A percentile compares a stretch with the other conserved stretches of the same genome.
phyloP scores from a whole-genome alignment of 495 filamentous ascomycete genomes.

The Hypoxylon rickii region DNA sequence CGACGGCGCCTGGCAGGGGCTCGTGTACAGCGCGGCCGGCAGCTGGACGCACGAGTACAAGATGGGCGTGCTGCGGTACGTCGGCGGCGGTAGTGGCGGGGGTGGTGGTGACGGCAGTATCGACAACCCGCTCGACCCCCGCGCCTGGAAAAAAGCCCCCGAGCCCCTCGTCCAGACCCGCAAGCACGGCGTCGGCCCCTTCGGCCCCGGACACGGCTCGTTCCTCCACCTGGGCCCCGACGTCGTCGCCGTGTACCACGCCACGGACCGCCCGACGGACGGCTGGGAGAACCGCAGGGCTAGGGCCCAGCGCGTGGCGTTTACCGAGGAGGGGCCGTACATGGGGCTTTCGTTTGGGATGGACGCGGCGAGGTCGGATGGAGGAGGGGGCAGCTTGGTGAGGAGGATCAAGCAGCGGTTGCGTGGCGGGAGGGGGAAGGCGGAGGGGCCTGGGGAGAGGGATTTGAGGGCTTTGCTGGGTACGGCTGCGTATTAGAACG shows the following conservation, averaged over 20 bases:
- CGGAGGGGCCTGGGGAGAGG: slow-evolving; percentile 12
- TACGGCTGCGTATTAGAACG: slow-evolving; percentile 1
- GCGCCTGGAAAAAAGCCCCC: slow-evolving; percentile 35
- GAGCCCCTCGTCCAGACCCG: slow-evolving; percentile 36
- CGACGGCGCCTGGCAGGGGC: slow-evolving; percentile 34
- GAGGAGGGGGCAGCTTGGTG: slow-evolving; percentile 18
- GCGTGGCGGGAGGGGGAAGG: slow-evolving; percentile 3
- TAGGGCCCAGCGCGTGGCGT: slow-evolving; percentile 34
- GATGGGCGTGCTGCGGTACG: slow-evolving; percentile 36
- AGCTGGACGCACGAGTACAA: slow-evolving; percentile 43
- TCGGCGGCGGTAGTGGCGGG: too few relatives aligned
- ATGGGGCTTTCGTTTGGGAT: slow-evolving; percentile 33
- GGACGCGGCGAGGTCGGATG: neutral
- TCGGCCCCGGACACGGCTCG: slow-evolving; percentile 38
- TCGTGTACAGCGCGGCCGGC: slow-evolving; percentile 36
- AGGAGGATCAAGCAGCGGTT: slow-evolving; percentile 14
- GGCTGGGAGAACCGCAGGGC: slow-evolving; percentile 38
- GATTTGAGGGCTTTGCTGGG: slow-evolving; percentile 28
- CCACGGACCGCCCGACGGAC: slow-evolving; percentile 36
- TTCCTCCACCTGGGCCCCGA: slow-evolving; percentile 29
- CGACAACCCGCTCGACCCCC: slow-evolving; percentile 33
- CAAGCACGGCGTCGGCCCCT: slow-evolving; percentile 22
- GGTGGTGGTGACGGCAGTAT: too few relatives aligned
- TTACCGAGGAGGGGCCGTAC: slow-evolving; percentile 35
- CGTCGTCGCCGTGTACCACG: slow-evolving; percentile 39